These are phyloP conservation scores for Exophiala spinifera DNA, from an alignment of 2,329 filamentous ascomycete genomes.

Conservation along the genomic window DNA sequence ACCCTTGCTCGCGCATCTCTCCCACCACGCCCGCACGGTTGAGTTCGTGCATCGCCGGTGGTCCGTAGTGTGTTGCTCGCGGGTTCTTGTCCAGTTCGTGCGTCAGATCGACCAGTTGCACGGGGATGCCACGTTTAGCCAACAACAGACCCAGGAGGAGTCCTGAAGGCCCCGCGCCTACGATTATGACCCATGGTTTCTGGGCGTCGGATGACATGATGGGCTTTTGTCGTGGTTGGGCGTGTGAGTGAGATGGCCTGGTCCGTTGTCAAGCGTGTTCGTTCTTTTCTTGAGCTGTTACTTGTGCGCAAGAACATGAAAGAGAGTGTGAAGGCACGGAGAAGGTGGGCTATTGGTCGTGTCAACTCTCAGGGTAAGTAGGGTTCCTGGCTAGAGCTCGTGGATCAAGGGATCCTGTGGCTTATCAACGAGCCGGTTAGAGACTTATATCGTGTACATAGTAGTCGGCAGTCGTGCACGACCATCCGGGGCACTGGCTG, in stretches of 20 bases:
- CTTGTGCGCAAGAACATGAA: background rate
- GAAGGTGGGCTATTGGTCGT: too few relatives aligned
- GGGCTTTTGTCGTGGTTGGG: too few relatives aligned
- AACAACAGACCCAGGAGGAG: conserved; percentile 34
- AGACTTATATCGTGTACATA: too few relatives aligned
- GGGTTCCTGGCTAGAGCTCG: too few relatives aligned
- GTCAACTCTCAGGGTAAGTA: too few relatives aligned
- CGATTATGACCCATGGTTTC: conserved; percentile 30
- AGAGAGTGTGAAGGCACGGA: background rate
- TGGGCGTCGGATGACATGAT: background rate
- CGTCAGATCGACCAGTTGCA: conserved; percentile 50
- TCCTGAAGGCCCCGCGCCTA: conserved; percentile 36
- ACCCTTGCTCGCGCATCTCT: conserved; percentile 45
- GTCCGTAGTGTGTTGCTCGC: conserved; percentile 62
- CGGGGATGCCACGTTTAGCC: conserved; percentile 32
- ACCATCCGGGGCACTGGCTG: background rate
- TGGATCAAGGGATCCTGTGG: too few relatives aligned
- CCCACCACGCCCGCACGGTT: conserved; percentile 57
- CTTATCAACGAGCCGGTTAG: too few relatives aligned
- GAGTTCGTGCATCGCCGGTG: conserved; percentile 58
- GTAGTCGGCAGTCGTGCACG: too few relatives aligned
- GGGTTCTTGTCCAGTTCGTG: conserved; percentile 57
- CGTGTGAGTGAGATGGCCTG: too few relatives aligned
- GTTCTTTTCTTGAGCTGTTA: too few relatives aligned
- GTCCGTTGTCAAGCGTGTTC: too few relatives aligned